Evolutionary conservation across 129 eudicot genomes (phyloP), one percentile per base, ranked within the genome.

Genomic region (Flaveria sonorensis): DNA sequence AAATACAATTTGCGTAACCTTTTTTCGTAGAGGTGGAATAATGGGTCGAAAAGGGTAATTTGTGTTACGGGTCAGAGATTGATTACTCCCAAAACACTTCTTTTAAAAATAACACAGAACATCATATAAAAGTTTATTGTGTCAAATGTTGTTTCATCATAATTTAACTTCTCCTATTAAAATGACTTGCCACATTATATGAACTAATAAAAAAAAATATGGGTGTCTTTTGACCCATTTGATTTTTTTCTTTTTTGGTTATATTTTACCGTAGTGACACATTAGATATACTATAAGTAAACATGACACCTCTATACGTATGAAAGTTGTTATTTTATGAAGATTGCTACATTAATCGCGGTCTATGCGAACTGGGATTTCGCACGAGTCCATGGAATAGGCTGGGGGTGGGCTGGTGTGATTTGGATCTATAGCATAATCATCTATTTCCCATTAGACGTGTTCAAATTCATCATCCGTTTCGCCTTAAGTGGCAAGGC

Each of bases 361-460:
- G 97, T 92, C 14, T 92, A 92, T 39, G 92, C 96, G 7, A 64
- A 84, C 23, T 92, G 97, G 97, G 91, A 70, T 3, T 92, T 92
- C 48, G 97, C 97, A 3, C 78, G 84, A 32, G 89, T 89, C 57
- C 61, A 71, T 0, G 97, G 97, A 40, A 79, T 92, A 18, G 97
- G 97, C 2, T 92, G 97, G 97, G 97, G 97, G 7, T 92, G 97
- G 97, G 97, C 88, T 0, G 97, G 92, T 15, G 92, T 92, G 53
- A 89, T 92, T 28, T 92, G 97, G 97, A 26, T 84, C 8, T 92
- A 85, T 67, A 89, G 92, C 80, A 65, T 92, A 16, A 1, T 92
- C 46, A 50, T 78, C 76, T 92, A 92, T 70, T 40, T 92, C 67
- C 96, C 96, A 15, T 85, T 92, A 19, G 97, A 92, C 46, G 0